Evolutionary conservation across 352 stramenopile species (phyloP).

Genomic region (Globisporangium carolinianum): DNA sequence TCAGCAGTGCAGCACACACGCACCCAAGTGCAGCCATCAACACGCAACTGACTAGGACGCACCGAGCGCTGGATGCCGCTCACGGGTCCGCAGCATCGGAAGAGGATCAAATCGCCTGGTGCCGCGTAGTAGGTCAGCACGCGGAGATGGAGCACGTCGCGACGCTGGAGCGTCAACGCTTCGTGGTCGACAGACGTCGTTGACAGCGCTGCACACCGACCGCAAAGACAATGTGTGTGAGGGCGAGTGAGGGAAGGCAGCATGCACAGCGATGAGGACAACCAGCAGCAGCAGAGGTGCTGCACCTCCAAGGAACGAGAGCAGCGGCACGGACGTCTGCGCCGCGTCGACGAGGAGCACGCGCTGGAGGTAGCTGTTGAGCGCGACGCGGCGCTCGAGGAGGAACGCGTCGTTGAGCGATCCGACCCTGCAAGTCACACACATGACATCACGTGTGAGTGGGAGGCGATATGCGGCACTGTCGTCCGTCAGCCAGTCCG

Average conservation of each 20-base stretch:
- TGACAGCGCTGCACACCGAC: slow-evolving; percentile 16
- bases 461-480: background rate
- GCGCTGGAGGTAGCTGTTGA: slow-evolving; percentile 42
- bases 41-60: background rate
- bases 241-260: no score
- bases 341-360: slow-evolving; percentile 35
- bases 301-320: slow-evolving; percentile 55
- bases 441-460: background rate
- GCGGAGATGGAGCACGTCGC: slow-evolving; percentile 53
- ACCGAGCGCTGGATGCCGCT: slow-evolving; percentile 46
- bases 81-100: slow-evolving; percentile 38
- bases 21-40: background rate
- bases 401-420: slow-evolving; percentile 33
- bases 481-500: no score
- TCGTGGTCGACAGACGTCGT: slow-evolving; percentile 25
- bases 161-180: slow-evolving; percentile 18
- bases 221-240: background rate
- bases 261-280: background rate
- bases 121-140: slow-evolving; percentile 46
- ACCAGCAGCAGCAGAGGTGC: background rate
- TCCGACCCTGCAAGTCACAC: slow-evolving; percentile 17
- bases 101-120: slow-evolving; percentile 51
- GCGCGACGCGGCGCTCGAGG: slow-evolving; percentile 19
- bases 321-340: slow-evolving; percentile 28
- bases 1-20: background rate